Conservation (phyloP, 1,284 basidiomycete genomes). For the Papiliotrema laurentii region DNA sequence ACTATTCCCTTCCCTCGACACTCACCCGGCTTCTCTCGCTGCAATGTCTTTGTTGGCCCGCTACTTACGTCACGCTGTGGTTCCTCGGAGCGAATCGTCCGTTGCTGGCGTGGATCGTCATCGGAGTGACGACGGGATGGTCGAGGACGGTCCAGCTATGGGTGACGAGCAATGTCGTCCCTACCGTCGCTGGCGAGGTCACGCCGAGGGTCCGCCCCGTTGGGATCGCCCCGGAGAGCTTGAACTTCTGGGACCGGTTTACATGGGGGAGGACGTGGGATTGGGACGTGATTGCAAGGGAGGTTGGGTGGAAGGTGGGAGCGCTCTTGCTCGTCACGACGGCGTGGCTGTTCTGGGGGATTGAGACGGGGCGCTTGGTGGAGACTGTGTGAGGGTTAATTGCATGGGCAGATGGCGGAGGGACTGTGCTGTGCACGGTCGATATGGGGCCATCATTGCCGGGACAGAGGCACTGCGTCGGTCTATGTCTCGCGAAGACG, state of each 20-base stretch:
- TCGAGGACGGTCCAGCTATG: slow-evolving; percentile 47
- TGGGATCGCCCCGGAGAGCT: slow-evolving; percentile 16
- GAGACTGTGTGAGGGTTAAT: background rate
- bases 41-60: slow-evolving; percentile 50
- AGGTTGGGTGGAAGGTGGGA: slow-evolving; percentile 45
- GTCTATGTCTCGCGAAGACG: too few species aligned
- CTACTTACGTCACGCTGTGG: slow-evolving; percentile 46
- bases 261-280: slow-evolving; percentile 43
- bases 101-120: slow-evolving; percentile 48
- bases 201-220: slow-evolving; percentile 7
- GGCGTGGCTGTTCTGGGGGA: slow-evolving; percentile 44
- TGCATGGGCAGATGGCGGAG: background rate
- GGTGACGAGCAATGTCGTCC: slow-evolving; percentile 48
- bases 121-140: slow-evolving; percentile 47
- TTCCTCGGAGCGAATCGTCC: slow-evolving; percentile 41
- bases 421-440: background rate
- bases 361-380: slow-evolving; percentile 25
- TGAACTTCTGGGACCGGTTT: slow-evolving; percentile 30
- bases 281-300: slow-evolving; percentile 41
- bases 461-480: too few species aligned
- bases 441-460: too few species aligned
- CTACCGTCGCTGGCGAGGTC: slow-evolving; percentile 5
- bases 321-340: slow-evolving; percentile 37
- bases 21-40: slow-evolving; percentile 48
- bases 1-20: slow-evolving; percentile 48